phyloP scores from a whole-genome alignment of 192 early-diverging fungal genomes.

The Coemansia sp. region DNA sequence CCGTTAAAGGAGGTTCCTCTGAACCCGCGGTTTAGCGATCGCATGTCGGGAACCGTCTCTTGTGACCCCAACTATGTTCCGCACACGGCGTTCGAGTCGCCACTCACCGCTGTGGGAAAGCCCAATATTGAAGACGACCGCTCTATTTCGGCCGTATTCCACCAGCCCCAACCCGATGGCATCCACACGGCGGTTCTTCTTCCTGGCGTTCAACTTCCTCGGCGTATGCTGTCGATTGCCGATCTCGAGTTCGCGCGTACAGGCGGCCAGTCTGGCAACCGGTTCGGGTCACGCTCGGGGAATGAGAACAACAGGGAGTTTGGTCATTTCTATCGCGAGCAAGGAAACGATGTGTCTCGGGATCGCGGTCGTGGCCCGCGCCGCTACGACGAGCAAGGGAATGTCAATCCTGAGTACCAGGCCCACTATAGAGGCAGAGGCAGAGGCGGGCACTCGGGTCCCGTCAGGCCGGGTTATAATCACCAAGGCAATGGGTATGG shows the following conservation, averaged over 20 bases:
- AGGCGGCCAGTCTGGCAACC: conserved; percentile 31
- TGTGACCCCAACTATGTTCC: conserved; percentile 63
- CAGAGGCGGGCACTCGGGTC: background rate
- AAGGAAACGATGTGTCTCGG: conserved; percentile 47
- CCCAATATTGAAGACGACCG: conserved; percentile 63
- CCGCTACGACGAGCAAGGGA: conserved; percentile 48
- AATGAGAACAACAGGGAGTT: conserved; percentile 45
- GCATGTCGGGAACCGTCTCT: conserved; percentile 59
- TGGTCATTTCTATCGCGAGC: conserved; percentile 48
- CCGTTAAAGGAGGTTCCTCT: conserved; percentile 35
- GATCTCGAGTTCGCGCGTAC: conserved; percentile 49
- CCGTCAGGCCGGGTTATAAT: background rate
- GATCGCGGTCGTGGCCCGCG: conserved; percentile 49
- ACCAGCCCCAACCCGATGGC: conserved; percentile 39
- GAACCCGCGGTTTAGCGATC: conserved; percentile 58
- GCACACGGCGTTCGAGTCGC: conserved; percentile 57
- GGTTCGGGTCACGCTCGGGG: conserved; percentile 22
- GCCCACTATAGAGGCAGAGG: conserved; percentile 11
- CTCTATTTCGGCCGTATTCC: conserved; percentile 58
- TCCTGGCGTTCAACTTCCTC: conserved; percentile 40
- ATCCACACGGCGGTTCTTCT: conserved; percentile 33
- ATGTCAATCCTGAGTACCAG: conserved; percentile 31
- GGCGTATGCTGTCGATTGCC: conserved; percentile 16
- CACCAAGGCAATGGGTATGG: background rate
- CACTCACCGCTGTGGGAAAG: conserved; percentile 55